Base-by-base conservation (phyloP, 495 filamentous ascomycete species). In the Elaphomyces granulatus region DNA sequence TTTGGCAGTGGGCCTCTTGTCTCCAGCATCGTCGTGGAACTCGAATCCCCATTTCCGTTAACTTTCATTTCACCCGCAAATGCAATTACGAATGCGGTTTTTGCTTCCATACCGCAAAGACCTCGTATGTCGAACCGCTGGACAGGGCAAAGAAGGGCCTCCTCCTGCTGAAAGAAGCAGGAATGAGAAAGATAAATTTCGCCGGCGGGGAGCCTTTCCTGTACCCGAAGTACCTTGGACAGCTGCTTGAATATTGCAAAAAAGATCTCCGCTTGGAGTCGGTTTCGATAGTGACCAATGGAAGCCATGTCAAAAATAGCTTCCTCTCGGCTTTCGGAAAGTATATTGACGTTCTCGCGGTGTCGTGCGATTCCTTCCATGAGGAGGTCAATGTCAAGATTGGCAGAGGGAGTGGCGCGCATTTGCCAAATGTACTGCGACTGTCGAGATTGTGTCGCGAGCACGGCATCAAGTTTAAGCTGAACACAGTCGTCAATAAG, bases 171-270 rank as follows among this genome's bases (percentile, higher is more conserved):
- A 46, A 49, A 15, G 44, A 60, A 2, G 70, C 66, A 3, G 73
- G 71, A 14, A 77, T 76, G 73, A 48, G 51, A 38, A 76, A 76
- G 44, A 52, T 74, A 41, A 76, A 77, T 52, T 70, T 76, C 42
- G 72, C 73, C 10, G 72, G 73, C 26, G 73, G 73, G 4, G 73
- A 77, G 43, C 71, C 73, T 1, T 74, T 76, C 47, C 56, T 76
- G n/a, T 68, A 76, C 38, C 61, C 60, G 2, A 45, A 51, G 20
- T 55, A 58, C 31, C 57, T 75, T 2, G 63, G 67, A 18, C 45
- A 62, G 34, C 52, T 76, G 30, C 48, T 65, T 31, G 46, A 52
- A 18, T 74, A 63, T 51, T 70, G 67, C 56, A 75, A 76, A 43
- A 48, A 60, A 20, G 59, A 61, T 2, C 63, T 75, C 3, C 19